phyloP scores from a whole-genome alignment of 805 yeast genomes.

The Lipomyces oligophaga region DNA sequence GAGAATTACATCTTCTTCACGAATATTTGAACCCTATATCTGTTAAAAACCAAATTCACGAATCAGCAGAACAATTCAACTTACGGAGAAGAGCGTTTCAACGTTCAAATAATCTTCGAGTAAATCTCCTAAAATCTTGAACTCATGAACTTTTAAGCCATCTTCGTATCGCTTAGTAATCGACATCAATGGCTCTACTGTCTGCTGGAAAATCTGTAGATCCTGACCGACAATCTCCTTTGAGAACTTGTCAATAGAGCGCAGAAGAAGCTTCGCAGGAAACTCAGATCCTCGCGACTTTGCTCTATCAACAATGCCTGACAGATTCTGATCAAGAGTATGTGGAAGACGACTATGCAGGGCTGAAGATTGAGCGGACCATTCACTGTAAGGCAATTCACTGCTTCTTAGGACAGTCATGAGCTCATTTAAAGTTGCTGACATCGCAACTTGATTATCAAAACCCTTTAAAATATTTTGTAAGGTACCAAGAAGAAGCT shows the following conservation, averaged over 20 bases:
- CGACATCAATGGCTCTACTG: constrained; percentile 67
- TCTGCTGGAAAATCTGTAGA: constrained; percentile 47
- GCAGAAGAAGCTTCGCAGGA: constrained; percentile 84
- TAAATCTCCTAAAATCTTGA: constrained; percentile 62
- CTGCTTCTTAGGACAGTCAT: constrained; percentile 71
- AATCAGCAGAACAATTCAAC: neutral
- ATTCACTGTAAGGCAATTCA: constrained; percentile 87
- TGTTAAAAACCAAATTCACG: neutral
- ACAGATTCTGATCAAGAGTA: constrained; percentile 65
- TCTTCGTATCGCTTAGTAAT: constrained; percentile 66
- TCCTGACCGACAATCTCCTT: constrained; percentile 45
- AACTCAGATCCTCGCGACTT: constrained; percentile 69
- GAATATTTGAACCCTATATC: constrained; percentile 53
- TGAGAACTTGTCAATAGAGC: constrained; percentile 64
- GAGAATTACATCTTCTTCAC: constrained; percentile 88
- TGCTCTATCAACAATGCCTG: constrained; percentile 62
- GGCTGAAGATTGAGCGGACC: constrained; percentile 82
- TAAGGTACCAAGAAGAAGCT: constrained; percentile 55
- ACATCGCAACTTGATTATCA: constrained; percentile 94
- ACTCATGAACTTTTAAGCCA: constrained; percentile 85
- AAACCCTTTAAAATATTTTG: constrained; percentile 81
- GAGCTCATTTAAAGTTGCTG: constrained; percentile 68
- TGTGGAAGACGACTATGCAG: constrained; percentile 85
- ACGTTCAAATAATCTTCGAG: constrained; percentile 69
- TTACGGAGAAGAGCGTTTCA: constrained; percentile 63